phyloP scores from a whole-genome alignment of 1,139 yeast genomes.

The Hyphopichia fennica region DNA sequence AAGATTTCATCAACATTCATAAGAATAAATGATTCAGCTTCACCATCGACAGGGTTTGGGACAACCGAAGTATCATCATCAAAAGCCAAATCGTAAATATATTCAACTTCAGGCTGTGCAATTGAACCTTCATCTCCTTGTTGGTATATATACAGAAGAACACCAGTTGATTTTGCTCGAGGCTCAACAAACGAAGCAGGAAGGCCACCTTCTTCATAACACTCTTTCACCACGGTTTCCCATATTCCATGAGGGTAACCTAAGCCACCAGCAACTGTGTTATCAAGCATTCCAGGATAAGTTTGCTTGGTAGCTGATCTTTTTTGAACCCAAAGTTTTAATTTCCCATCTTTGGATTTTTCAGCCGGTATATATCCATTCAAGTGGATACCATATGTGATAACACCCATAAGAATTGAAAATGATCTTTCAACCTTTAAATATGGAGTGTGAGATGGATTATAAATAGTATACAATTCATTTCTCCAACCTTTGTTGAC shows the following conservation, averaged over 20 bases:
- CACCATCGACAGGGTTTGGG: constrained; percentile 83
- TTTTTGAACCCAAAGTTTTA: constrained; percentile 82
- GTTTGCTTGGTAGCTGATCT: constrained; percentile 78
- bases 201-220: constrained; percentile 91
- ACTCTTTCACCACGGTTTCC: constrained; percentile 83
- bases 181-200: constrained; percentile 45
- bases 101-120: constrained; percentile 89
- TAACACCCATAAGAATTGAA: constrained; percentile 77
- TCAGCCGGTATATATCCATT: constrained; percentile 65
- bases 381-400: constrained; percentile 87
- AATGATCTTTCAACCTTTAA: constrained; percentile 76
- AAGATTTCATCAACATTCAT: constrained; percentile 61
- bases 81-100: constrained; percentile 69
- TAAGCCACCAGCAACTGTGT: constrained; percentile 93
- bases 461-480: constrained; percentile 75
- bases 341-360: constrained; percentile 35
- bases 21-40: constrained; percentile 71
- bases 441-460: constrained; percentile 56
- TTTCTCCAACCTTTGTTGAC: constrained; percentile 77
- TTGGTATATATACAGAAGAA: constrained; percentile 63
- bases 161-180: constrained; percentile 58
- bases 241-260: constrained; percentile 76
- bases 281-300: constrained; percentile 88
- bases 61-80: constrained; percentile 41
- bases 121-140: constrained; percentile 44